phyloP scores from a whole-genome alignment of 2,329 filamentous ascomycete species.

The Fusarium devonianum region DNA sequence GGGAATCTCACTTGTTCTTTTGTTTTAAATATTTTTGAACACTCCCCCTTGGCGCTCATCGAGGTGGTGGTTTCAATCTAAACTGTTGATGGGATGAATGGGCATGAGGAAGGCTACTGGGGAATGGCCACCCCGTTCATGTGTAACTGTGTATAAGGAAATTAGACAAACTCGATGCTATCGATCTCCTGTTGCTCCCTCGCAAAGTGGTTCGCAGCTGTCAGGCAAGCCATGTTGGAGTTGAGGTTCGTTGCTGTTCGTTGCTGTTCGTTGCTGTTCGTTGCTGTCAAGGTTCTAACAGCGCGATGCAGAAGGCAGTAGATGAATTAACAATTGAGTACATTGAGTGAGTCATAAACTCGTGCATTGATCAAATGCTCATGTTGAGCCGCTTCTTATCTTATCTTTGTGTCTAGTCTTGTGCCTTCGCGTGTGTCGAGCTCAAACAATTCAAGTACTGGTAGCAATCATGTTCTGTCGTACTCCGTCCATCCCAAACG shows the following conservation, averaged over 20 bases:
- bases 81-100: conserved; percentile 36
- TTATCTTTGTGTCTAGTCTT: conserved; percentile 4
- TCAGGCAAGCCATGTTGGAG: too few species aligned
- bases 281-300: too few species aligned
- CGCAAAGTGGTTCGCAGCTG: background rate
- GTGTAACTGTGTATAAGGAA: conserved; percentile 46
- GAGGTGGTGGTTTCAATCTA: conserved; percentile 19
- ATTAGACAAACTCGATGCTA: conserved; percentile 43
- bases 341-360: too few species aligned
- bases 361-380: background rate
- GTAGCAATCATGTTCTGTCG: conserved; percentile 8
- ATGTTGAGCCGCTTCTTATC: background rate
- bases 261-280: background rate
- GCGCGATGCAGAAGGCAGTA: too few species aligned
- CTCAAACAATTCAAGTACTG: conserved; percentile 3
- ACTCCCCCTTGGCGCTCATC: conserved; percentile 20
- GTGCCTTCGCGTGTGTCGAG: conserved; percentile 11
- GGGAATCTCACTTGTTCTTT: conserved; percentile 16
- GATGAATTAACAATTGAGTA: too few species aligned
- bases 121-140: conserved; percentile 36
- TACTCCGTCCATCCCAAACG: conserved; percentile 28
- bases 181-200: background rate
- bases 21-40: conserved; percentile 26
- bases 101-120: conserved; percentile 25
- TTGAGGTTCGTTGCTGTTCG: too few species aligned